Percentiles rank a stretch among this genome's conserved stretches.
phyloP scores from a whole-genome alignment of 768 basidiomycete genomes.

The Phlebiopsis gigantea region DNA sequence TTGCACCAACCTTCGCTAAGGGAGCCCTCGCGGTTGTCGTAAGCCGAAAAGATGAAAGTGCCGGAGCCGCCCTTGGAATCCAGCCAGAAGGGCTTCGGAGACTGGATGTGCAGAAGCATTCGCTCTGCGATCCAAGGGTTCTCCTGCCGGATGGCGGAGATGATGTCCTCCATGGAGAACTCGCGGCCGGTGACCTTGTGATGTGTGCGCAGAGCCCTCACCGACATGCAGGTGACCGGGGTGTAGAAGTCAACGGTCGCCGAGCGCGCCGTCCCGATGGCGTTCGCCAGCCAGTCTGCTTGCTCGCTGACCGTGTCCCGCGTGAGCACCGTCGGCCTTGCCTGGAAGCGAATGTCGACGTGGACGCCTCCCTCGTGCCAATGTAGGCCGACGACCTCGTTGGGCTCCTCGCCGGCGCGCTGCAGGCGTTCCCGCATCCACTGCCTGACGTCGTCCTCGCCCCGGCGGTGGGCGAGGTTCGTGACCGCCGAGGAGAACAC shows the following conservation, averaged over 20 bases:
- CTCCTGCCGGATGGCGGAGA: slow-evolving; percentile 1
- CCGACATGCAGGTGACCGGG: neutral
- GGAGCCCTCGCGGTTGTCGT: slow-evolving; percentile 1
- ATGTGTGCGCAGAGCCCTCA: slow-evolving; percentile 1
- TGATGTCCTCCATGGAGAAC: neutral
- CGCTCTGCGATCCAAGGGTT: neutral
- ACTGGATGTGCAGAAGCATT: neutral
- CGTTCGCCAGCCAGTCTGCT: slow-evolving; percentile 1
- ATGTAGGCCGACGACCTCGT: neutral
- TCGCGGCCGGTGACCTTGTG: neutral
- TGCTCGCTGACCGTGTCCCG: neutral
- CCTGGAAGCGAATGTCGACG: slow-evolving; percentile 1
- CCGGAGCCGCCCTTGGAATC: slow-evolving; percentile 2
- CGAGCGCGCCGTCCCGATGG: neutral
- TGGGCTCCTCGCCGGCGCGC: neutral
- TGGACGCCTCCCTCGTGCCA: slow-evolving; percentile 6
- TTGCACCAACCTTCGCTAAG: slow-evolving; percentile 5
- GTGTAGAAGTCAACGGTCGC: slow-evolving; percentile 2
- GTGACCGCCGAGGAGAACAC: neutral
- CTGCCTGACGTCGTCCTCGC: neutral
- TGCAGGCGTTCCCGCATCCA: neutral
- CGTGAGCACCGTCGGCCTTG: neutral
- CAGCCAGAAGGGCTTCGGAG: slow-evolving; percentile 3
- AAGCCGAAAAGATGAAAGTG: neutral
- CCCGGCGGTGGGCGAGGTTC: neutral